A percentile compares a stretch with the other conserved stretches of the same genome.
phyloP scores from a whole-genome alignment of 1,284 basidiomycete species.

The Earliella scabrosa region DNA sequence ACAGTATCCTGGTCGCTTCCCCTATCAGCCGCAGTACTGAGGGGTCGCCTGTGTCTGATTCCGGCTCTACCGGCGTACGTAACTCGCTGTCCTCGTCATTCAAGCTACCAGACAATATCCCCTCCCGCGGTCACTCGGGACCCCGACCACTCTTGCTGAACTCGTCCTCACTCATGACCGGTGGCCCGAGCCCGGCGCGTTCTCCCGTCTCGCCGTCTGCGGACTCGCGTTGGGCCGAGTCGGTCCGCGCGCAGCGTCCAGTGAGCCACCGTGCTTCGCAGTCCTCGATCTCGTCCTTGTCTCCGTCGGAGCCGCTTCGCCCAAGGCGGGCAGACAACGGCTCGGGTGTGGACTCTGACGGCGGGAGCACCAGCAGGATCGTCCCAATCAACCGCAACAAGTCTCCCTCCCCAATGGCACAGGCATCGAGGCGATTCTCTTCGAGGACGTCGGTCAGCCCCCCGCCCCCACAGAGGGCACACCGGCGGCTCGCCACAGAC shows the following conservation, averaged over 20 bases:
- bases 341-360: constrained; percentile 61
- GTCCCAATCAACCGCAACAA: constrained; percentile 64
- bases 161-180: constrained; percentile 48
- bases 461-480: constrained; percentile 28
- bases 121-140: constrained; percentile 33
- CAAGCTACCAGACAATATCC: constrained; percentile 13
- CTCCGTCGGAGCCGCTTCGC: constrained; percentile 46
- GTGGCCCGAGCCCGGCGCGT: constrained; percentile 36
- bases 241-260: constrained; percentile 45
- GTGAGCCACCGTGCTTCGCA: constrained; percentile 53
- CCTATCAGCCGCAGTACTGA: constrained; percentile 45
- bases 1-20: constrained; percentile 51
- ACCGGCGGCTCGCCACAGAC: constrained; percentile 28
- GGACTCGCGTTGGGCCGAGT: constrained; percentile 52
- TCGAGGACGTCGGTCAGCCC: constrained; percentile 31
- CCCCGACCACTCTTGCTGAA: constrained; percentile 63
- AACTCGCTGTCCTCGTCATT: constrained; percentile 43
- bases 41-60: constrained; percentile 40
- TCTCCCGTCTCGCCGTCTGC: constrained; percentile 44
- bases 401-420: constrained; percentile 75
- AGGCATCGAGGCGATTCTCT: constrained; percentile 44
- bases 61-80: constrained; percentile 24
- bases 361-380: constrained; percentile 50
- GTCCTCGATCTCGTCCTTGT: constrained; percentile 66
- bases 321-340: constrained; percentile 31